phyloP scores from a whole-genome alignment of 2,329 filamentous ascomycete genomes.

The Botrytis medusae region DNA sequence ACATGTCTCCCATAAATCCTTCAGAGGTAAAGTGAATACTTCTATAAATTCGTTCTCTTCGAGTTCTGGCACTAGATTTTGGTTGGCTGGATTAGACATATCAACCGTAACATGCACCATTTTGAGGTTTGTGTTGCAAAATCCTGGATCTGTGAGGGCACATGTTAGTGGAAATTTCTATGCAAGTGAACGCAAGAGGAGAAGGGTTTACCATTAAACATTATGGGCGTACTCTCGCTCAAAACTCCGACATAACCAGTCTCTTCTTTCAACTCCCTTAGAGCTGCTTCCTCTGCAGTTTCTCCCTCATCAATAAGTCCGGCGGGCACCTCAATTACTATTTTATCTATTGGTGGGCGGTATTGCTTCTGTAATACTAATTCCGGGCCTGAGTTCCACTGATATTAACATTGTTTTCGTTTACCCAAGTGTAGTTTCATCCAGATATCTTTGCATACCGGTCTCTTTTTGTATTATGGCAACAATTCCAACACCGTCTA shows the following conservation, averaged over 20 bases:
- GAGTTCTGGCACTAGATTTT: slow-evolving; percentile 47
- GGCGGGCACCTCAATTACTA: slow-evolving; percentile 64
- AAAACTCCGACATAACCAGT: slow-evolving; percentile 62
- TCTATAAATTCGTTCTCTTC: slow-evolving; percentile 56
- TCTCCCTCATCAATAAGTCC: slow-evolving; percentile 63
- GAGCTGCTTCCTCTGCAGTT: slow-evolving; percentile 58
- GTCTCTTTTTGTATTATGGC: slow-evolving; percentile 61
- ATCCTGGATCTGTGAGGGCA: slow-evolving; percentile 52
- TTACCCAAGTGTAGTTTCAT: neutral
- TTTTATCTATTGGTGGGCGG: slow-evolving; percentile 58
- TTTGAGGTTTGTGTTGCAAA: slow-evolving; percentile 65
- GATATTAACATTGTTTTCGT: neutral
- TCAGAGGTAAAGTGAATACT: slow-evolving; percentile 49
- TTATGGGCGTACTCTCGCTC: slow-evolving; percentile 60
- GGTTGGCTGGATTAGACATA: slow-evolving; percentile 46
- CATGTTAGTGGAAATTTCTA: neutral
- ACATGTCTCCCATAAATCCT: slow-evolving; percentile 48
- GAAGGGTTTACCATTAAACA: slow-evolving; percentile 55
- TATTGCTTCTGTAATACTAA: slow-evolving; percentile 68
- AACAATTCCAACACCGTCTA: slow-evolving; percentile 73
- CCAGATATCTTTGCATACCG: slow-evolving; percentile 40
- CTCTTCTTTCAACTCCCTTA: slow-evolving; percentile 65
- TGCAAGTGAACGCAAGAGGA: neutral
- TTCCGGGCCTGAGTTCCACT: slow-evolving; percentile 45
- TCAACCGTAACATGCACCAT: slow-evolving; percentile 53